phyloP scores from a whole-genome alignment of 305 asterid genomes.

The Stenogyne calaminthoides region DNA sequence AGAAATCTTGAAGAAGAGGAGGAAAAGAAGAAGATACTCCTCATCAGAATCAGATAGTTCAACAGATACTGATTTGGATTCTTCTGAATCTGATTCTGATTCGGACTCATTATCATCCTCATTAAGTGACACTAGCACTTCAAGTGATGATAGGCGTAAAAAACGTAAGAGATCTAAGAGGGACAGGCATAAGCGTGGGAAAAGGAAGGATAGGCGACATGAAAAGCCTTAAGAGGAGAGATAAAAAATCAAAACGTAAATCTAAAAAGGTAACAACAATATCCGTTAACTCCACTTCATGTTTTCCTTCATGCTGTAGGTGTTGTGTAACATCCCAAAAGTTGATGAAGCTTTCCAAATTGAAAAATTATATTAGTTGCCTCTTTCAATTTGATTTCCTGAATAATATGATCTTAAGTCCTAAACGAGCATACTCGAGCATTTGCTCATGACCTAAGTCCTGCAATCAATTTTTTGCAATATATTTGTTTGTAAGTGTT shows the following conservation, averaged over 20 bases:
- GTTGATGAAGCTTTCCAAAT: neutral
- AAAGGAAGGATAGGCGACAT: slow-evolving; percentile 71
- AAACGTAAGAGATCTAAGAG: slow-evolving; percentile 85
- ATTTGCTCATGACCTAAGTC: neutral
- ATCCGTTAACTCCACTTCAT: neutral
- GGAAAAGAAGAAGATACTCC: slow-evolving; percentile 74
- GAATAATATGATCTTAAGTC: neutral
- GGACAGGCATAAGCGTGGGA: slow-evolving; percentile 71
- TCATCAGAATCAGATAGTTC: slow-evolving; percentile 87
- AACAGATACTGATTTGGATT: slow-evolving; percentile 65
- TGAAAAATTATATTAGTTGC: neutral
- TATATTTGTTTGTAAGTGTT: too few species aligned
- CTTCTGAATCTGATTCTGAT: slow-evolving; percentile 83
- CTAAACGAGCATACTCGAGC: neutral
- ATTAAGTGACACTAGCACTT: slow-evolving; percentile 80
- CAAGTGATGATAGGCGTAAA: slow-evolving; percentile 81
- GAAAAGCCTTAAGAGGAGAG: slow-evolving; percentile 82
- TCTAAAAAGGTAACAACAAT: slow-evolving; percentile 61
- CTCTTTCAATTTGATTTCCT: neutral
- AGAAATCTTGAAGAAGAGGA: slow-evolving; percentile 68
- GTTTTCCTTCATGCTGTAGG: slow-evolving; percentile 1
- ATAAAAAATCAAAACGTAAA: slow-evolving; percentile 75
- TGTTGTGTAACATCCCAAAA: neutral
- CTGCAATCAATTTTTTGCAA: too few species aligned
- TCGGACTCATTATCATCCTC: slow-evolving; percentile 67